Conservation (phyloP, 345 rosid species). For the Sonneratia alba region DNA sequence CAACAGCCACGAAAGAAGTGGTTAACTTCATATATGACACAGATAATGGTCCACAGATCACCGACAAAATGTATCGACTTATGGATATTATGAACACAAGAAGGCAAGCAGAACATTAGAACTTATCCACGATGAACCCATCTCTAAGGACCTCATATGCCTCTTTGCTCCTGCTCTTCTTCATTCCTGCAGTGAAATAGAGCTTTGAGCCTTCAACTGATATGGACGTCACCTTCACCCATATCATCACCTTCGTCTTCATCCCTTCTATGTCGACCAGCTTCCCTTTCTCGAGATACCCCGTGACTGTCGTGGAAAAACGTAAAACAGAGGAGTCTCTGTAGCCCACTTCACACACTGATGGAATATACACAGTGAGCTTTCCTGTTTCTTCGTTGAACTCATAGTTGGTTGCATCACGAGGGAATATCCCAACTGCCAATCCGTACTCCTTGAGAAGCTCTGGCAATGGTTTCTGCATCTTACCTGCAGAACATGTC, state of each 20-base stretch:
- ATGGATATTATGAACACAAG: neutral
- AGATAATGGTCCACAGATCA: neutral
- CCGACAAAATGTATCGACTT: neutral
- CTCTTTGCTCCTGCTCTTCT: conserved; percentile 57
- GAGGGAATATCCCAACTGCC: conserved; percentile 85
- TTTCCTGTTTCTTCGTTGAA: conserved; percentile 74
- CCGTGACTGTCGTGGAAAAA: conserved; percentile 55
- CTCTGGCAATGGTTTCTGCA: conserved; percentile 89
- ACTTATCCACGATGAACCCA: conserved; percentile 67
- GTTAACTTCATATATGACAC: neutral
- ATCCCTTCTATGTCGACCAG: conserved; percentile 75
- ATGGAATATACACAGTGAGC: conserved; percentile 67
- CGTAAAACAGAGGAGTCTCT: conserved; percentile 76
- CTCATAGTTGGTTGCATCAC: conserved; percentile 91
- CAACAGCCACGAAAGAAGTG: neutral
- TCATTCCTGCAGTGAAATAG: conserved; percentile 70
- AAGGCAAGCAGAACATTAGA: conserved; percentile 25
- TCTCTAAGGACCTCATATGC: conserved; percentile 76
- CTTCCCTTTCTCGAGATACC: conserved; percentile 75
- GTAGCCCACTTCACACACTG: conserved; percentile 81
- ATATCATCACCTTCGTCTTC: conserved; percentile 78
- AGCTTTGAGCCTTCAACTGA: conserved; percentile 65
- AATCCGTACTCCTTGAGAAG: conserved; percentile 72
- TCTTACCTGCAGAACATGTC: conserved; percentile 50
- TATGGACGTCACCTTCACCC: conserved; percentile 78